Conservation (phyloP, 2,329 filamentous ascomycete species). For the Cercospora zeae-maydis region DNA sequence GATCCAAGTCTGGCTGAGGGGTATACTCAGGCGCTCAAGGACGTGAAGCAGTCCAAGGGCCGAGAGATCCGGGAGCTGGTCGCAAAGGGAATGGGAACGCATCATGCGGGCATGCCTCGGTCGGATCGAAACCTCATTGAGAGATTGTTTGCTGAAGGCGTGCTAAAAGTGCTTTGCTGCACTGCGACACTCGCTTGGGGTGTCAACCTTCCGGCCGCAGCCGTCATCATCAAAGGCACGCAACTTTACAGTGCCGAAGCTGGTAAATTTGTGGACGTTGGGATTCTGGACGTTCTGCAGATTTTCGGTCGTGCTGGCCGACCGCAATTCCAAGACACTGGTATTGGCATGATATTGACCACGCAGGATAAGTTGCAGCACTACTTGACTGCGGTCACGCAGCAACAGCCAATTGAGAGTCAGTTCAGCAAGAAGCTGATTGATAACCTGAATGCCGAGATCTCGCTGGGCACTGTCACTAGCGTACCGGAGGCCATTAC, state of each 20-base stretch:
- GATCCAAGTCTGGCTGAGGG: constrained; percentile 74
- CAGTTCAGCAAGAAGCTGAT: constrained; percentile 89
- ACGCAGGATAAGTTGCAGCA: constrained; percentile 90
- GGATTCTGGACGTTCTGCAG: constrained; percentile 93
- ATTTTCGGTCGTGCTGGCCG: constrained; percentile 98
- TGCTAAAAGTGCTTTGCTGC: constrained; percentile 97
- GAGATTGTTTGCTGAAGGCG: constrained; percentile 80
- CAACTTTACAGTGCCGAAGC: constrained; percentile 95
- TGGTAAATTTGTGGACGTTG: constrained; percentile 92
- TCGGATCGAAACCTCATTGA: constrained; percentile 96
- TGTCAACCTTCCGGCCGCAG: constrained; percentile 95
- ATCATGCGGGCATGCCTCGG: constrained; percentile 94
- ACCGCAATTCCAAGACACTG: constrained; percentile 94
- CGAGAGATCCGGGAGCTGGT: constrained; percentile 85
- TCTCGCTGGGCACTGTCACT: constrained; percentile 89
- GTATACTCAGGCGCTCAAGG: constrained; percentile 74
- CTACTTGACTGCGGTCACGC: constrained; percentile 87
- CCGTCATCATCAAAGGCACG: constrained; percentile 96
- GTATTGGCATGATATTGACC: constrained; percentile 97
- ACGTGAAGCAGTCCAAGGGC: constrained; percentile 81
- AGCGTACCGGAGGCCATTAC: constrained; percentile 90
- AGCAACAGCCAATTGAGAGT: constrained; percentile 97
- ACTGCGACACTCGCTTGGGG: constrained; percentile 97
- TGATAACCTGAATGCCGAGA: constrained; percentile 94
- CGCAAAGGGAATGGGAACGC: constrained; percentile 85